Percentiles rank a stretch among this genome's conserved stretches.
phyloP scores from a whole-genome alignment of 2,329 filamentous ascomycete genomes.

The Cladosporium oxysporum region DNA sequence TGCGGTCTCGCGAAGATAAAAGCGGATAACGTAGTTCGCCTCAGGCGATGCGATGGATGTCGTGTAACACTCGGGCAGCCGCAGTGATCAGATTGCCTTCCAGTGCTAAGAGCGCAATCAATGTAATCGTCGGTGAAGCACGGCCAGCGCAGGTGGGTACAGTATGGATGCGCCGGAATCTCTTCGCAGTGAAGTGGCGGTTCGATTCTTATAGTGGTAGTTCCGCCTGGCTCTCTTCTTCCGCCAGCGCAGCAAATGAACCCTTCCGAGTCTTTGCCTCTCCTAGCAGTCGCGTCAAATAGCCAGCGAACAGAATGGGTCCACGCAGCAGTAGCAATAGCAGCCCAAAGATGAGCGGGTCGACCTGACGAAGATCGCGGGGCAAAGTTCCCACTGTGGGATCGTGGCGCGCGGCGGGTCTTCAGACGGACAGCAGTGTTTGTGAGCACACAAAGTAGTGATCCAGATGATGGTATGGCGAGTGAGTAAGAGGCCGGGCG shows the following conservation, averaged over 20 bases:
- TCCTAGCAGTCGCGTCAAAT: neutral
- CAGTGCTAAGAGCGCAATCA: neutral
- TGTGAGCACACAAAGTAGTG: neutral
- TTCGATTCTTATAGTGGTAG: neutral
- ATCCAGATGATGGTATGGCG: conserved; percentile 2
- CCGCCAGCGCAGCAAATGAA: conserved; percentile 7
- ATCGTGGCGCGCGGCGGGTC: conserved; percentile 11
- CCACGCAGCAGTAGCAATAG: neutral
- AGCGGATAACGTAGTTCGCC: neutral
- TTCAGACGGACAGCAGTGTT: conserved; percentile 6
- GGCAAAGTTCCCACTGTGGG: neutral
- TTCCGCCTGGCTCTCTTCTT: neutral
- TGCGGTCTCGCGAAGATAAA: neutral
- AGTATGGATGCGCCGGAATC: conserved; percentile 15
- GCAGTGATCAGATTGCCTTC: neutral
- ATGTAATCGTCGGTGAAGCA: conserved; percentile 17
- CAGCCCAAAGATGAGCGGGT: neutral
- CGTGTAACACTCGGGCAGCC: conserved; percentile 1
- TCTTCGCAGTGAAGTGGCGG: neutral
- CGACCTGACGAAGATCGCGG: conserved; percentile 11
- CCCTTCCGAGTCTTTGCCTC: neutral
- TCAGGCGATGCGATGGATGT: neutral
- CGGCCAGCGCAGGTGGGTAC: conserved; percentile 10
- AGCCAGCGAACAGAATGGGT: conserved; percentile 5
- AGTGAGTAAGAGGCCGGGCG: neutral